These are phyloP conservation scores for Phtheirospermum japonicum DNA, from an alignment of 257 asterid genomes.

Conservation along the genomic window DNA sequence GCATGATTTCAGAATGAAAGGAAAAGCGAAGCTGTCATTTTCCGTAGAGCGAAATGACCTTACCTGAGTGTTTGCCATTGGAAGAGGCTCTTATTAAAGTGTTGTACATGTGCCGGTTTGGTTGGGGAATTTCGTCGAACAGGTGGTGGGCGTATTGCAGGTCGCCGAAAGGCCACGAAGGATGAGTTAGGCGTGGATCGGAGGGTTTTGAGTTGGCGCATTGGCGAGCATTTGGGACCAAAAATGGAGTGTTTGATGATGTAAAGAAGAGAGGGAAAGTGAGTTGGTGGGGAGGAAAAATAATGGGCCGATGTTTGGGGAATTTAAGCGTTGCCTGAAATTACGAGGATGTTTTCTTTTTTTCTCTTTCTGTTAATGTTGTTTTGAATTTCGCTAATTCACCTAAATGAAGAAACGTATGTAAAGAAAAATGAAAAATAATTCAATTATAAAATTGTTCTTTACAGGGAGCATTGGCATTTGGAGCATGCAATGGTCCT, in stretches of 20 bases:
- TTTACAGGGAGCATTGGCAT: too few species aligned
- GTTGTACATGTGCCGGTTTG: conserved; percentile 66
- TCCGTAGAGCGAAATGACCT: conserved; percentile 36
- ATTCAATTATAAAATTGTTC: too few species aligned
- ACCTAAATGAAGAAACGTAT: too few species aligned
- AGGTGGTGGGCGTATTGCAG: conserved; percentile 50
- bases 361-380: too few species aligned
- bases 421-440: too few species aligned
- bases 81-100: conserved; percentile 65
- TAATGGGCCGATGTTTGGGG: conserved; percentile 16
- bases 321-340: too few species aligned
- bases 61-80: conserved; percentile 31
- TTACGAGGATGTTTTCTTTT: too few species aligned
- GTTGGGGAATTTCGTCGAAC: conserved; percentile 52
- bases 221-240: conserved; percentile 42
- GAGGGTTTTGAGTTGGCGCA: conserved; percentile 56
- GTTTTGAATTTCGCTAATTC: too few species aligned
- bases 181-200: conserved; percentile 65
- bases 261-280: conserved; percentile 15
- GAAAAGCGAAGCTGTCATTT: conserved; percentile 59
- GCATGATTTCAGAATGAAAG: conserved; percentile 70
- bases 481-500: too few species aligned
- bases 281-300: conserved; percentile 3
- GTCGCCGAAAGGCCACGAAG: conserved; percentile 52
- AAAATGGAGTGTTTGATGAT: conserved; percentile 22